phyloP scores from a whole-genome alignment of 2,329 filamentous ascomycete species.

The Penicillium sp. region DNA sequence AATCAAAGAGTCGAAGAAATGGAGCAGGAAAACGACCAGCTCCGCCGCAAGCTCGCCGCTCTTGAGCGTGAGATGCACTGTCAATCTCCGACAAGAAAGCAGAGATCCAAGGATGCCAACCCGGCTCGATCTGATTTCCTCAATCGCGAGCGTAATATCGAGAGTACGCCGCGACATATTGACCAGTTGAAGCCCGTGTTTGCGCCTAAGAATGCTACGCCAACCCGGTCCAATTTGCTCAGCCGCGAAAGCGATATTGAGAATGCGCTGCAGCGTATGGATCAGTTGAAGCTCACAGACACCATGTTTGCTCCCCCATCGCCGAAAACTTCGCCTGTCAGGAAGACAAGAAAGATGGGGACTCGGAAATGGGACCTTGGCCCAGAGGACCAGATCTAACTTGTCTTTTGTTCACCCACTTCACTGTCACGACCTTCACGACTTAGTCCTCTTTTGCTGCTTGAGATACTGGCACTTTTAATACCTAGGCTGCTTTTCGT shows the following conservation, averaged over 20 bases:
- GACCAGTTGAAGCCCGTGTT: conserved; percentile 38
- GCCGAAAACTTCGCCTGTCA: conserved; percentile 31
- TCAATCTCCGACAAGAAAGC: conserved; percentile 60
- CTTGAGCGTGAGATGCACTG: conserved; percentile 63
- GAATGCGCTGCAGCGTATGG: conserved; percentile 38
- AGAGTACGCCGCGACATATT: conserved; percentile 39
- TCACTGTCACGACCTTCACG: conserved; percentile 18
- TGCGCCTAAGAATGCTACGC: conserved; percentile 21
- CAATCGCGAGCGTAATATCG: conserved; percentile 38
- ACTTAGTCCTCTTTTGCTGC: conserved; percentile 10
- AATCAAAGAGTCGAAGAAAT: conserved; percentile 62
- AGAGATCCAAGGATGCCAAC: conserved; percentile 33
- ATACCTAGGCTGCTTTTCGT: conserved; percentile 7
- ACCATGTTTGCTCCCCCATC: conserved; percentile 30
- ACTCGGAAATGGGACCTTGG: conserved; percentile 48
- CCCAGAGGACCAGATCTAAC: conserved; percentile 39
- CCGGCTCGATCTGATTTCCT: conserved; percentile 30
- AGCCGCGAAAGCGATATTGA: conserved; percentile 42
- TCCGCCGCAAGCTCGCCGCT: conserved; percentile 61
- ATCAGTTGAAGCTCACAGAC: conserved; percentile 39
- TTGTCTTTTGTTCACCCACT: neutral
- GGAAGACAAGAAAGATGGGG: conserved; percentile 45
- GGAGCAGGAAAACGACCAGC: conserved; percentile 66
- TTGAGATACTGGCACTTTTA: conserved; percentile 3
- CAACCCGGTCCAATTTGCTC: conserved; percentile 30